Evolutionary conservation across 2,329 filamentous ascomycete genomes (phyloP), one percentile per base, ranked within the genome.

Genomic region (Trichoderma guizhouense): DNA sequence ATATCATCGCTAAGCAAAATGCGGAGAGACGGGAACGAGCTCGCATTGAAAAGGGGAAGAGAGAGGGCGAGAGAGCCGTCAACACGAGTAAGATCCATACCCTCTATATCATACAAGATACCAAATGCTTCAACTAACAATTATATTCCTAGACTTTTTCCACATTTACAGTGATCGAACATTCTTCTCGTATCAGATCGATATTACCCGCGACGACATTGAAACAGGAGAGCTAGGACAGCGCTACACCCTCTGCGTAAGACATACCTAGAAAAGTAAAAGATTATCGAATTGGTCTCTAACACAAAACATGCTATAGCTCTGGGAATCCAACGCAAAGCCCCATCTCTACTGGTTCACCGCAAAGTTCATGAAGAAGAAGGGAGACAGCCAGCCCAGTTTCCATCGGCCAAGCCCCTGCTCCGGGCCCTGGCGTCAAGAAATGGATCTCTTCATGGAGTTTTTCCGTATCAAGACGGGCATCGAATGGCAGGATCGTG

Each of bases 171-270:
- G 80, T 21, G 93, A 96, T 78, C 70, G 76, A 3, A 86, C 86
- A 0, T 87, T 86, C 62, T 93, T 93, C 78, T 79, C 83, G 5
- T 94, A 93, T 80, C 85, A 90, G 69, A 81, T 93, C 71, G 84
- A 85, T 0, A 81, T 96, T 15, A 85, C 85, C 3, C 87, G 91
- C 77, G 77, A 87, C 81, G 79, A 84, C 77, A 51, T 79, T 73
- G 78, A 79, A 15, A 75, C 76, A 5, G 82, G 83, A 12, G 86
- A 86, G 51, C 77, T 81, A 0, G 87, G 87, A 57, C 88, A 93
- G 76, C 88, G 86, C 47, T 90, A 89, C 53, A 82, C 84, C 0
- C 79, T 93, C 2, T 87, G 85, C 72, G 91, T 92, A 82, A 81
- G 87, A 81, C 6, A 7, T 60, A 12, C 26, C 5, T 14, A 53